Evolutionary conservation across 2,329 filamentous ascomycete genomes (phyloP).

Genomic region (Xylariaceae sp.): DNA sequence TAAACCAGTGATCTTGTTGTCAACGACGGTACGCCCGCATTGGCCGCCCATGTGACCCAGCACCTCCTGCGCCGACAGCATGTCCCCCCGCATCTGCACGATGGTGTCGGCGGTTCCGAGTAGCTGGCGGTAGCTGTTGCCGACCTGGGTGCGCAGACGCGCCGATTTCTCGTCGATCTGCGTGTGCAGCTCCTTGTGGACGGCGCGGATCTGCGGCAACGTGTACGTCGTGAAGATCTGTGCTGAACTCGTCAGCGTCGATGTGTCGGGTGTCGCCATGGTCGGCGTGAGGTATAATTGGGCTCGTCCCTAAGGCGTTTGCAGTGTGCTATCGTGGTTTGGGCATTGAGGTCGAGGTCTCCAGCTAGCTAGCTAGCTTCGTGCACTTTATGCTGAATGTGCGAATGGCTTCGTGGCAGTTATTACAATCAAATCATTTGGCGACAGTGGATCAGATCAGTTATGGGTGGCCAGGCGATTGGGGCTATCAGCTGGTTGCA

Average conservation of each 20-base stretch:
- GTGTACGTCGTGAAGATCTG: constrained; percentile 64
- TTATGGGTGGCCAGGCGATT: too few species aligned
- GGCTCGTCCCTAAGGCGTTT: constrained; percentile 6
- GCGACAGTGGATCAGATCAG: too few species aligned
- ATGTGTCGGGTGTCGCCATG: constrained; percentile 53
- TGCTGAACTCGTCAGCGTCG: constrained; percentile 55
- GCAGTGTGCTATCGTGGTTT: constrained; percentile 7
- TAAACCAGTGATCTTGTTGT: constrained; percentile 68
- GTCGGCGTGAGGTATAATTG: not conserved
- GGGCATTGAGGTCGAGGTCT: constrained; percentile 6
- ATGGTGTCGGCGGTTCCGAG: constrained; percentile 94
- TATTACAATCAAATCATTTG: not conserved
- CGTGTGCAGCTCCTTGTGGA: constrained; percentile 65
- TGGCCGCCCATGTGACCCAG: constrained; percentile 75
- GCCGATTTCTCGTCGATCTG: constrained; percentile 68
- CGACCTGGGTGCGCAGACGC: constrained; percentile 69
- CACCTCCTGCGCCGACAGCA: constrained; percentile 74
- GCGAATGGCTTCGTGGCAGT: constrained; percentile 1
- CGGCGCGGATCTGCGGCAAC: constrained; percentile 67
- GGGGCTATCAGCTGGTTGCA: too few species aligned
- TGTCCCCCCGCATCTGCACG: constrained; percentile 83
- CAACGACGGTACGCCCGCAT: constrained; percentile 77
- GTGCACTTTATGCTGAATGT: not conserved
- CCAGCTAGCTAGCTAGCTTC: not conserved
- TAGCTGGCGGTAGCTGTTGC: constrained; percentile 81